Conservation (phyloP, 164 flowering plant genomes). For the Cinnamomum chago region DNA sequence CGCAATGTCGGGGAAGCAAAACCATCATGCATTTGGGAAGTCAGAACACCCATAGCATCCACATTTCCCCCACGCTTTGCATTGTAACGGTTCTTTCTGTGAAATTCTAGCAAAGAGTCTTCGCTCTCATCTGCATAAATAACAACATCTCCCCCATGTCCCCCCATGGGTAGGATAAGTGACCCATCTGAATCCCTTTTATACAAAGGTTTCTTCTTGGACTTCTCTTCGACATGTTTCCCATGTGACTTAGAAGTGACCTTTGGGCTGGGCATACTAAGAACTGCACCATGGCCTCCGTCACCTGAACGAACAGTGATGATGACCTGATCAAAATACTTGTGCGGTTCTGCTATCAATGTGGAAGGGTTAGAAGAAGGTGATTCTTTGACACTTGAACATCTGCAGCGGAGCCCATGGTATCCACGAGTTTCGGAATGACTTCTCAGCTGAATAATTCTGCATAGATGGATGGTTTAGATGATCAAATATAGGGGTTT, state of each 20-base stretch:
- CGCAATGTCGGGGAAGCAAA: slow-evolving; percentile 74
- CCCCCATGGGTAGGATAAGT: slow-evolving; percentile 83
- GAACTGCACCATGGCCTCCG: slow-evolving; percentile 92
- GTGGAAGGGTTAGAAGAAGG: slow-evolving; percentile 33
- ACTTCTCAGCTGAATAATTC: slow-evolving; percentile 19
- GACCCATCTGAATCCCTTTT: slow-evolving; percentile 90
- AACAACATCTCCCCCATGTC: slow-evolving; percentile 90
- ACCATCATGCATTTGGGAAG: slow-evolving; percentile 63
- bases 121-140: slow-evolving; percentile 76
- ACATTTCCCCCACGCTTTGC: slow-evolving; percentile 98
- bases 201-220: slow-evolving; percentile 35
- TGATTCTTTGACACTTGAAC: slow-evolving; percentile 41
- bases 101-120: slow-evolving; percentile 78
- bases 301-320: slow-evolving; percentile 93
- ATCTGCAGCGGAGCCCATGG: slow-evolving; percentile 25
- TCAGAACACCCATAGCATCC: slow-evolving; percentile 79
- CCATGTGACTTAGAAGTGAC: slow-evolving; percentile 37
- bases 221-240: slow-evolving; percentile 42
- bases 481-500: no score
- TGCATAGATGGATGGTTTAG: slow-evolving; percentile 7
- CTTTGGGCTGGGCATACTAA: slow-evolving; percentile 52
- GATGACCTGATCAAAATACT: slow-evolving; percentile 81
- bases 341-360: slow-evolving; percentile 69
- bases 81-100: slow-evolving; percentile 50
- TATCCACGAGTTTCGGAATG: background rate